Conservation (phyloP, 2,329 filamentous ascomycete genomes). For the Colletotrichum noveboracense region DNA sequence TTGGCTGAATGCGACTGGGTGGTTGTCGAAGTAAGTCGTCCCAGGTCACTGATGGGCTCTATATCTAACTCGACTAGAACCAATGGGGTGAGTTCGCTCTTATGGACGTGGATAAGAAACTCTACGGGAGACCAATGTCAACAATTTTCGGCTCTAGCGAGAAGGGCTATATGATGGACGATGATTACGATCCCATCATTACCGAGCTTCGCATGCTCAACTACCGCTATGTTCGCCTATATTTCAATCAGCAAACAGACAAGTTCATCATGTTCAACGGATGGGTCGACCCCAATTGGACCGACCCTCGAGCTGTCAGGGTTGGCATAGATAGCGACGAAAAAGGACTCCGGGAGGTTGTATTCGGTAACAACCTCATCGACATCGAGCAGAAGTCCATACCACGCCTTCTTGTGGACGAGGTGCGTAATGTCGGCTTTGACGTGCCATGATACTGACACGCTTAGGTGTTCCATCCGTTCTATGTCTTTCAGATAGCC, state of each 20-base stretch:
- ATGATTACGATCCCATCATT: slow-evolving; percentile 81
- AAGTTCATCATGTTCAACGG: slow-evolving; percentile 86
- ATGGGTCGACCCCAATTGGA: slow-evolving; percentile 96
- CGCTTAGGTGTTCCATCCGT: slow-evolving; percentile 86
- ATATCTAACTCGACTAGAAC: slow-evolving; percentile 59
- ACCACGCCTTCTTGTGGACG: slow-evolving; percentile 84
- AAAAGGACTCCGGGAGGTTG: slow-evolving; percentile 78
- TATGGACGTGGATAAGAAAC: slow-evolving; percentile 65
- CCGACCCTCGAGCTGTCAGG: slow-evolving; percentile 74
- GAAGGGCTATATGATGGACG: slow-evolving; percentile 64
- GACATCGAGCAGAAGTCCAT: slow-evolving; percentile 91
- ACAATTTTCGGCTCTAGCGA: slow-evolving; percentile 71
- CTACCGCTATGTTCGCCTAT: slow-evolving; percentile 94
- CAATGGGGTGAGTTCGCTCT: slow-evolving; percentile 93
- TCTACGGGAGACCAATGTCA: slow-evolving; percentile 61
- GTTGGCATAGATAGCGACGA: slow-evolving; percentile 88
- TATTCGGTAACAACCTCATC: slow-evolving; percentile 91
- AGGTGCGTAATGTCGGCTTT: slow-evolving; percentile 54
- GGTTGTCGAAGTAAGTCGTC: slow-evolving; percentile 74
- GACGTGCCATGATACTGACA: slow-evolving; percentile 24
- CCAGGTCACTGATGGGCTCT: not conserved
- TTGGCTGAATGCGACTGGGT: slow-evolving; percentile 86
- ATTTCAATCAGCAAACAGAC: slow-evolving; percentile 87
- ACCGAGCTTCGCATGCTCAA: slow-evolving; percentile 78
- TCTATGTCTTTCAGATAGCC: slow-evolving; percentile 97